Evolutionary conservation across 1,139 yeast species (phyloP), one percentile per base, ranked within the genome.

Genomic region (Kurtzmaniella quercitrusa): DNA sequence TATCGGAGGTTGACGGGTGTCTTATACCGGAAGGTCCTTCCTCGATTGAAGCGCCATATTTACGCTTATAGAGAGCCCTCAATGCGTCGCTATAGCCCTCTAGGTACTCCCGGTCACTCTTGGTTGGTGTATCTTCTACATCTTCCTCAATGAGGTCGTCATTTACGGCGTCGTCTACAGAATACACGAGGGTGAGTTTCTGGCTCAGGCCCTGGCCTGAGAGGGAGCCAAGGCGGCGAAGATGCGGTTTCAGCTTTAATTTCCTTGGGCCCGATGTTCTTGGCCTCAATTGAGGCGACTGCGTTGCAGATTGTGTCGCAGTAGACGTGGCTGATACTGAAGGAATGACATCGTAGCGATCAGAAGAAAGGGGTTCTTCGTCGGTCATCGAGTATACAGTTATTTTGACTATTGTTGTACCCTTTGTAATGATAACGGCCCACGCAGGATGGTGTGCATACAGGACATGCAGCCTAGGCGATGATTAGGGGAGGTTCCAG

Each of bases 11-110:
- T 21, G 41, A 16, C 9, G 17, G 19, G 21, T 11, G 27, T 10
- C 38, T 7, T 3, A 3, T 14, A 29, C 24, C 12, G 7, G 24
- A 6, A 14, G 29, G 16, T 5, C 18, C n/a, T 6, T 17, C 24
- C n/a, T 29, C 36, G 10, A 21, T 14, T 18, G 25, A 17, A 9
- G 44, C 16, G 41, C 46, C 46, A 14, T 51, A 42, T 39, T 51
- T 59, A 41, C 64, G 64, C 41, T 53, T 59, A 44, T 59, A 57
- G 15, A 71, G 49, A 3, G 70, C 75, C 52, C 78, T 70, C 43
- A 85, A 57, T 0, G 91, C 94, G 56, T 83, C 93, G 37, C 75
- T 75, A 52, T 81, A 81, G 0, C 93, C 93, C 57, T 84, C 94
- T 34, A 80, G 56, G 53, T 85, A 85, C 48, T 82, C 84, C 19